These are phyloP conservation scores for Podospora anserina DNA, from an alignment of 495 filamentous ascomycete species.

Conservation along the genomic window DNA sequence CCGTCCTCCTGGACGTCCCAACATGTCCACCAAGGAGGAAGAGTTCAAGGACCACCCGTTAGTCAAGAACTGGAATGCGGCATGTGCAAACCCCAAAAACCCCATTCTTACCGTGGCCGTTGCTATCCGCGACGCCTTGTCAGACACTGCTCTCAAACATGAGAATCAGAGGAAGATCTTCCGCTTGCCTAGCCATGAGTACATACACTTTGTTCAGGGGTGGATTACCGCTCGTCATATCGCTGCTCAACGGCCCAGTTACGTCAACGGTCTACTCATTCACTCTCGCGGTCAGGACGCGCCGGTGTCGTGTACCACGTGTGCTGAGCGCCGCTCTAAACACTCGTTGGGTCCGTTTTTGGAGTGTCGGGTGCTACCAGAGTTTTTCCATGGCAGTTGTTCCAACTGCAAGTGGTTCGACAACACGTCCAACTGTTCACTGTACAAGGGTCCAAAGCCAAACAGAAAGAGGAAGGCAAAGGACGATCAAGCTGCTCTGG, in stretches of 20 bases:
- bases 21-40: slow-evolving; percentile 30
- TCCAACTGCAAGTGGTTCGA: slow-evolving; percentile 43
- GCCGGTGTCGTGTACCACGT: slow-evolving; percentile 24
- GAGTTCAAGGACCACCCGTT: slow-evolving; percentile 30
- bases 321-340: slow-evolving; percentile 28
- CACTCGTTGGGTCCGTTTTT: slow-evolving; percentile 33
- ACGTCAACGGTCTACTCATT: slow-evolving; percentile 36
- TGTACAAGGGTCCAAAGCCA: slow-evolving; percentile 36
- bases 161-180: slow-evolving; percentile 34
- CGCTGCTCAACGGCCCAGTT: slow-evolving; percentile 36
- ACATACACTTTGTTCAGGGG: slow-evolving; percentile 34
- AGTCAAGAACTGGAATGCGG: slow-evolving; percentile 32
- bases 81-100: slow-evolving; percentile 22
- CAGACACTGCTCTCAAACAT: slow-evolving; percentile 27
- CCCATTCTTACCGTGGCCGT: slow-evolving; percentile 25
- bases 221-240: slow-evolving; percentile 38
- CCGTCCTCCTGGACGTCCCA: slow-evolving; percentile 34
- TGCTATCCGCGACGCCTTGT: slow-evolving; percentile 29
- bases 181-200: slow-evolving; percentile 28
- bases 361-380: slow-evolving; percentile 28
- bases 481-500: slow-evolving; percentile 3
- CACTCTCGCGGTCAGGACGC: slow-evolving; percentile 35
- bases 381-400: slow-evolving; percentile 34
- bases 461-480: slow-evolving; percentile 37
- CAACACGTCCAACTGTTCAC: slow-evolving; percentile 33